A percentile compares a stretch with the other conserved stretches of the same genome.
Conservation (phyloP, 768 basidiomycete species). For the Boletus rufocinnamomeus region DNA sequence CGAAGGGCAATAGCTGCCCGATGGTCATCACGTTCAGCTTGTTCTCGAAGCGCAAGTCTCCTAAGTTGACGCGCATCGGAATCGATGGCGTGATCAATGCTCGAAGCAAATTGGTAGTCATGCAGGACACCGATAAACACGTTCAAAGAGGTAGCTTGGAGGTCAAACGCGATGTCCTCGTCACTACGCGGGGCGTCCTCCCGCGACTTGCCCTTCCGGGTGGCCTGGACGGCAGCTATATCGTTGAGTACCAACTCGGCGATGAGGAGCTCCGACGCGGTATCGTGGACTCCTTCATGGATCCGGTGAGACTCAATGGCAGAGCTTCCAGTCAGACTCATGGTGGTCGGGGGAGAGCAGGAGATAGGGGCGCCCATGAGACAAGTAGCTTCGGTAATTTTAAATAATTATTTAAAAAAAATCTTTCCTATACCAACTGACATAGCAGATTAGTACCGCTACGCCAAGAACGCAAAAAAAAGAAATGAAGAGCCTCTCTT, state of each 20-base stretch:
- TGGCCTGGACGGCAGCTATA: slow-evolving; percentile 36
- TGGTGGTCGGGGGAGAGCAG: background rate
- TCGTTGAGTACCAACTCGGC: slow-evolving; percentile 46
- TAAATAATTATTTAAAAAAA: too few relatives aligned
- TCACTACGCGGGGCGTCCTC: slow-evolving; percentile 39
- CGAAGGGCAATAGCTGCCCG: slow-evolving; percentile 41
- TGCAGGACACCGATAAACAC: slow-evolving; percentile 32
- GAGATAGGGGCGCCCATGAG: too few relatives aligned
- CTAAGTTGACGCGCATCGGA: slow-evolving; percentile 37
- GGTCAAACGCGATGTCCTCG: slow-evolving; percentile 46
- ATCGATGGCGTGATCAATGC: slow-evolving; percentile 43
- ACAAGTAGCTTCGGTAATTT: too few relatives aligned
- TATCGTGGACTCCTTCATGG: slow-evolving; percentile 27
- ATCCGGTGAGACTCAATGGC: slow-evolving; percentile 12
- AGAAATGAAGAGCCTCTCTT: too few relatives aligned
- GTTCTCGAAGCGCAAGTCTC: slow-evolving; percentile 36
- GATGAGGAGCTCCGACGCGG: slow-evolving; percentile 41
- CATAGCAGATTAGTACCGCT: too few relatives aligned
- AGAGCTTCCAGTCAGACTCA: slow-evolving; percentile 13
- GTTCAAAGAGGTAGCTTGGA: slow-evolving; percentile 41
- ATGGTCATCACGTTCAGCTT: slow-evolving; percentile 44
- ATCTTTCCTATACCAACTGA: too few relatives aligned
- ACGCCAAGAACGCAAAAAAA: too few relatives aligned
- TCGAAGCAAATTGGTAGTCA: slow-evolving; percentile 44
- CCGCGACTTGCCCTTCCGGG: slow-evolving; percentile 41